Conservation (phyloP, 495 filamentous ascomycete genomes). For the Bombardia bombarda region DNA sequence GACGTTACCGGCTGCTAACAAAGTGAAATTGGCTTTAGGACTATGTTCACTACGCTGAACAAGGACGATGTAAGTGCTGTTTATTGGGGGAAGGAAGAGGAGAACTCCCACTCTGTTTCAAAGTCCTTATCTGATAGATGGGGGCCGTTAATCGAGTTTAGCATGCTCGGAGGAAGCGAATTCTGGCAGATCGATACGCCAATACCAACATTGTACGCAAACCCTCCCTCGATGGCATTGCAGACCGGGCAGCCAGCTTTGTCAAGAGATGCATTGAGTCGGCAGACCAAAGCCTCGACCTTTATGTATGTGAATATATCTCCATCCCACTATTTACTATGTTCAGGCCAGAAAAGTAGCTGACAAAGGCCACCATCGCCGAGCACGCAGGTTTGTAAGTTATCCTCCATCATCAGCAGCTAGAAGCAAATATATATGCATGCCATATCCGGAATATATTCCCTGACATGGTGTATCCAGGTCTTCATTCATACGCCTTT, state of each 20-base stretch:
- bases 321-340: background rate
- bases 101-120: background rate
- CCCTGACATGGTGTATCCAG: conserved; percentile 6
- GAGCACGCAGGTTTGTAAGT: background rate
- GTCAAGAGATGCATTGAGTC: conserved; percentile 39
- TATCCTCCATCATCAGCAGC: background rate
- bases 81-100: background rate
- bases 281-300: conserved; percentile 38
- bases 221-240: conserved; percentile 44
- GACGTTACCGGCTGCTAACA: no score
- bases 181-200: conserved; percentile 57
- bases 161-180: conserved; percentile 52
- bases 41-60: conserved; percentile 53
- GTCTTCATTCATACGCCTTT: conserved; percentile 53
- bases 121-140: background rate
- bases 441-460: background rate
- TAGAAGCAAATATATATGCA: conserved; percentile 1
- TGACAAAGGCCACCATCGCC: background rate
- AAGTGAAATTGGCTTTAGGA: no score
- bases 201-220: conserved; percentile 55
- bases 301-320: conserved; percentile 52
- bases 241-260: conserved; percentile 45
- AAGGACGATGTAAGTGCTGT: conserved; percentile 40
- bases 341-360: background rate
- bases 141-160: no score